phyloP scores from a whole-genome alignment of 176 grass and related monocot genomes.

The Rhynchospora breviuscula region DNA sequence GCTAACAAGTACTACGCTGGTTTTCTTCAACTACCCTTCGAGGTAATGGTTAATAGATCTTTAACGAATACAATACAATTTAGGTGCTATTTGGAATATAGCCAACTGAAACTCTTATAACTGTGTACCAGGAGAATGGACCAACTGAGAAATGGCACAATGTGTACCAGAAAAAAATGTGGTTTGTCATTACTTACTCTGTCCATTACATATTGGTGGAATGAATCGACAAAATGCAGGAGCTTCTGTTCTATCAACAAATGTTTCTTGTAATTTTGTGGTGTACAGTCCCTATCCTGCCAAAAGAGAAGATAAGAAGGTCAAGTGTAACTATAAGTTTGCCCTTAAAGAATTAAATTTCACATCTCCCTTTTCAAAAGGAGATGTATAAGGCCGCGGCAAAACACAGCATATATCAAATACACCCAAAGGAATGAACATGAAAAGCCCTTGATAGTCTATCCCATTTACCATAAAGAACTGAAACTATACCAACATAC shows the following conservation, averaged over 20 bases:
- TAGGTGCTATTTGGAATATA: not conserved
- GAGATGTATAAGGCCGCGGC: not conserved
- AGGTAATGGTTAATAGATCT: not conserved
- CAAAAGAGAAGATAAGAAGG: conserved; percentile 13
- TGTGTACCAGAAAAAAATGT: not conserved
- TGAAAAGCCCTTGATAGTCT: not conserved
- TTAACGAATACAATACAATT: not conserved
- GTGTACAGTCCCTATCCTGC: conserved; percentile 43
- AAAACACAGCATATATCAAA: not conserved
- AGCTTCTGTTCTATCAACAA: conserved; percentile 92
- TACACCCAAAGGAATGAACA: not conserved
- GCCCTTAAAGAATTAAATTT: not conserved
- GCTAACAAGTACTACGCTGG: not conserved
- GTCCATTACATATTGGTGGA: conserved; percentile 94
- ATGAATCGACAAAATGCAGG: conserved; percentile 82
- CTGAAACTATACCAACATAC: not conserved
- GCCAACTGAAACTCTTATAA: not conserved
- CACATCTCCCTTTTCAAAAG: not conserved
- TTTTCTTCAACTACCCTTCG: not conserved
- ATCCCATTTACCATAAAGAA: not conserved
- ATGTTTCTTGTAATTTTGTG: conserved; percentile 67
- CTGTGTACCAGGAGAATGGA: too few species aligned
- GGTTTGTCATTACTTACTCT: conserved; percentile 41
- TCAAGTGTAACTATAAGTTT: not conserved
- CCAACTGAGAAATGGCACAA: not conserved